Conservation (phyloP, 2,329 filamentous ascomycete species). For the Pseudocercospora pini-densiflorae region DNA sequence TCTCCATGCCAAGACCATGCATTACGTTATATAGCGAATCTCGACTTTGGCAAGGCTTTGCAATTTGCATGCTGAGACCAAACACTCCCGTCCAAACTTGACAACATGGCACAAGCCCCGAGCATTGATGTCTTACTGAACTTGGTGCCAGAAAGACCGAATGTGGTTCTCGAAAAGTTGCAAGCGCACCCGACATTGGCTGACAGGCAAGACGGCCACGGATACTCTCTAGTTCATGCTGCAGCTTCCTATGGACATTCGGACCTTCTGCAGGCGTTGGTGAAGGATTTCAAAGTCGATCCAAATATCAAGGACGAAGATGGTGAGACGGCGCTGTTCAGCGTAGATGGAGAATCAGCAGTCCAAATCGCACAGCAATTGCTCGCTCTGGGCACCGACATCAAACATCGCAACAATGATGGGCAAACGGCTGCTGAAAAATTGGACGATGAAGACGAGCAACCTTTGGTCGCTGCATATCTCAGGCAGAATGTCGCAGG, state of each 20-base stretch:
- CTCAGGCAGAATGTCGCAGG: conserved; percentile 51
- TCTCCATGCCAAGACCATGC: background rate
- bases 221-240: conserved; percentile 93
- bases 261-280: conserved; percentile 74
- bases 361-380: conserved; percentile 76
- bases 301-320: conserved; percentile 88
- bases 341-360: conserved; percentile 67
- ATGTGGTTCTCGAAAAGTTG: conserved; percentile 74
- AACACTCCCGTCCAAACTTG: background rate
- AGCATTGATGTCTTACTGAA: conserved; percentile 55
- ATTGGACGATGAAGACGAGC: conserved; percentile 78
- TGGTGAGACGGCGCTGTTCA: conserved; percentile 91
- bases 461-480: conserved; percentile 74
- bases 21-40: background rate
- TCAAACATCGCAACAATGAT: conserved; percentile 68
- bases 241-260: conserved; percentile 90
- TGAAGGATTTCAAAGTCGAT: conserved; percentile 76
- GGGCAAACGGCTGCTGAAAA: conserved; percentile 81
- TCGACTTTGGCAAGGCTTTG: background rate
- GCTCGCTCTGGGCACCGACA: conserved; percentile 76
- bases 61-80: background rate
- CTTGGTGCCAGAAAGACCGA: conserved; percentile 78
- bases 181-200: conserved; percentile 76
- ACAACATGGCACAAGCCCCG: conserved; percentile 36
- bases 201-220: conserved; percentile 80